Conservation (phyloP, 768 basidiomycete genomes). For the Harrya chromipes region DNA sequence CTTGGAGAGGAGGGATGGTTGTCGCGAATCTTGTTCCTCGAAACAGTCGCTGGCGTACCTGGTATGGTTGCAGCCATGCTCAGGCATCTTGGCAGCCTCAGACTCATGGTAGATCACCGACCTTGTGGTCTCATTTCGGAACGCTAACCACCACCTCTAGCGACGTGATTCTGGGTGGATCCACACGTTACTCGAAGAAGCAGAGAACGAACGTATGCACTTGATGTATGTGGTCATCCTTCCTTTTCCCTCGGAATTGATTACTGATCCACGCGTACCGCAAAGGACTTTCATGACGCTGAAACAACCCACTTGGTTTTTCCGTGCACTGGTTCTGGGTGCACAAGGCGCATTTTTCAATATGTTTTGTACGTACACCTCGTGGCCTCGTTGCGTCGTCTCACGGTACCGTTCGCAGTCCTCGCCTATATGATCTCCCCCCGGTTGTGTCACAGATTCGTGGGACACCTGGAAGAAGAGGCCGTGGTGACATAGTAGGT, state of each 20-base stretch:
- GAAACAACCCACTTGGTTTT: constrained; percentile 71
- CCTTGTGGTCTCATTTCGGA: constrained; percentile 4
- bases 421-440: constrained; percentile 76
- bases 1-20: constrained; percentile 79
- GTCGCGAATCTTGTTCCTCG: constrained; percentile 65
- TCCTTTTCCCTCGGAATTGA: constrained; percentile 4
- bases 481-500: constrained; percentile 88
- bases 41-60: constrained; percentile 91
- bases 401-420: constrained; percentile 42
- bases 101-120: constrained; percentile 66
- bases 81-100: constrained; percentile 83
- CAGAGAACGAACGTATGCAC: constrained; percentile 97
- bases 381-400: constrained; percentile 11
- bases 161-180: constrained; percentile 74
- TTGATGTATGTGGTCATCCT: constrained; percentile 53
- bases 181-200: constrained; percentile 89
- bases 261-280: constrained; percentile 15
- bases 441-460: constrained; percentile 82
- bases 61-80: constrained; percentile 92
- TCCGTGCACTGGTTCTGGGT: constrained; percentile 80
- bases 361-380: constrained; percentile 64
- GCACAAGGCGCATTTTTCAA: constrained; percentile 94
- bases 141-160: constrained; percentile 25
- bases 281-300: constrained; percentile 93
- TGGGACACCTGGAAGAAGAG: constrained; percentile 92